These are phyloP conservation scores for Cyamopsis tetragonoloba DNA, from an alignment of 306 rosid genomes.

Conservation along the genomic window DNA sequence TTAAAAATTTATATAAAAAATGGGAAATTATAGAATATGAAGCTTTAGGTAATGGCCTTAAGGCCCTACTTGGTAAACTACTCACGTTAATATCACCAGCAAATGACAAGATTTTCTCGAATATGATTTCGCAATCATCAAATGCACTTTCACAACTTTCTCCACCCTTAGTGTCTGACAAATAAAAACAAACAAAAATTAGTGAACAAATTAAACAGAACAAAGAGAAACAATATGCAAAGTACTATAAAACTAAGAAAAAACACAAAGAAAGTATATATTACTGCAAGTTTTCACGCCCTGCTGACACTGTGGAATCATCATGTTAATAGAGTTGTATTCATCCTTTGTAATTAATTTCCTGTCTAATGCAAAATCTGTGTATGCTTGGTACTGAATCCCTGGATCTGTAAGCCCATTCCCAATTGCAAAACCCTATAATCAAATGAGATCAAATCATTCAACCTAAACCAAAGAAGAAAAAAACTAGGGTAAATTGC, in stretches of 20 bases:
- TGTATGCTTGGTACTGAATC: constrained; percentile 68
- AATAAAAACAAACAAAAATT: too few species aligned
- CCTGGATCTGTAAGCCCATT: constrained; percentile 75
- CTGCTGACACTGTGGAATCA: constrained; percentile 47
- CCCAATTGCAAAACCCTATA: constrained; percentile 88
- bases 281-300: constrained; percentile 54
- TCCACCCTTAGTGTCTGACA: constrained; percentile 55
- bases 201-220: background rate
- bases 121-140: constrained; percentile 35
- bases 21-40: too few species aligned
- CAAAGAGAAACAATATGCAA: too few species aligned
- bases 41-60: background rate
- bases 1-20: too few species aligned
- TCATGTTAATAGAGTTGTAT: constrained; percentile 32
- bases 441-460: background rate
- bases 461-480: background rate
- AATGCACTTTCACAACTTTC: constrained; percentile 41
- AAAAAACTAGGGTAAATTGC: too few species aligned
- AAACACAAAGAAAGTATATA: background rate
- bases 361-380: constrained; percentile 67
- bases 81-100: constrained; percentile 59
- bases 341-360: constrained; percentile 48
- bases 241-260: too few species aligned
- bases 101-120: constrained; percentile 32
- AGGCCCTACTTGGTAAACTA: too few species aligned